These are phyloP conservation scores for Aspergillus calidoustus DNA, from an alignment of 2,329 filamentous ascomycete genomes.

Conservation along the genomic window DNA sequence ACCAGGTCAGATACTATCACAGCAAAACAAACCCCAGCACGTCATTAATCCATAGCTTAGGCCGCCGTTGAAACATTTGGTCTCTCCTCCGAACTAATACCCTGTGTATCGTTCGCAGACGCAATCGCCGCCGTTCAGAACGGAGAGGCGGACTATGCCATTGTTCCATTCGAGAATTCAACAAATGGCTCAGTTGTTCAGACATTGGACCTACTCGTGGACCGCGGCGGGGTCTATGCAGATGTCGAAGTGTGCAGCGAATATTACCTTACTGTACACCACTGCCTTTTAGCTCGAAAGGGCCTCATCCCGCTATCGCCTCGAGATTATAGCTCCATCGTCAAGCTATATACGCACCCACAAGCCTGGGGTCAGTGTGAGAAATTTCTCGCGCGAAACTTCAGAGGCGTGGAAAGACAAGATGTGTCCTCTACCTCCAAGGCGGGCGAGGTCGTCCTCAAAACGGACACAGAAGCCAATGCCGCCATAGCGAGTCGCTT, in stretches of 20 bases:
- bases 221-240: constrained; percentile 66
- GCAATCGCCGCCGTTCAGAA: constrained; percentile 80
- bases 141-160: constrained; percentile 68
- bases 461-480: constrained; percentile 60
- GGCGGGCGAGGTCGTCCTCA: constrained; percentile 75
- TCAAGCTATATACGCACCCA: constrained; percentile 86
- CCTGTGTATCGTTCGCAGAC: constrained; percentile 56
- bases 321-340: constrained; percentile 62
- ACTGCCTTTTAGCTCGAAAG: constrained; percentile 72
- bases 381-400: constrained; percentile 69
- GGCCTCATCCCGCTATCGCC: constrained; percentile 27
- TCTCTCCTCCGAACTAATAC: constrained; percentile 36
- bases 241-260: constrained; percentile 80
- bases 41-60: constrained; percentile 40
- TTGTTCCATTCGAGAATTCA: constrained; percentile 95
- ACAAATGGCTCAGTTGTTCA: constrained; percentile 91
- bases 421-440: constrained; percentile 85
- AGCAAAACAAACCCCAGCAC: constrained; percentile 23
- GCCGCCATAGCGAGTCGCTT: constrained; percentile 80
- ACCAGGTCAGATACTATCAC: constrained; percentile 58
- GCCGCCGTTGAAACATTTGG: constrained; percentile 59
- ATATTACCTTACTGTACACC: constrained; percentile 83
- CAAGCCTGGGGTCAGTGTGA: constrained; percentile 95
- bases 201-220: constrained; percentile 86
- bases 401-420: constrained; percentile 76